These are phyloP conservation scores for Takashimella tepidaria DNA, from an alignment of 1,284 basidiomycete species.

Conservation along the genomic window DNA sequence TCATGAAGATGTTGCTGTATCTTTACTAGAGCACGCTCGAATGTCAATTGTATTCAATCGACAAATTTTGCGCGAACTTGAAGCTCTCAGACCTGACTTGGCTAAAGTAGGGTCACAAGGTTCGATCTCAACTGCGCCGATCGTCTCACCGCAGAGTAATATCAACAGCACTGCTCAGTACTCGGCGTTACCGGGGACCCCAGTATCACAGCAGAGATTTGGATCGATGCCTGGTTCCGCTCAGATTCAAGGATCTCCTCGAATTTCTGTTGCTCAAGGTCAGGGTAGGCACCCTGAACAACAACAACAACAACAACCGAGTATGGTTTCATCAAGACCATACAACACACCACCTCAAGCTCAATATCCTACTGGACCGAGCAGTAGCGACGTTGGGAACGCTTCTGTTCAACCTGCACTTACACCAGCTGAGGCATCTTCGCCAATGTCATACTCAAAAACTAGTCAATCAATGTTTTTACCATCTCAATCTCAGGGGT, in stretches of 20 bases:
- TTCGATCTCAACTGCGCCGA: neutral
- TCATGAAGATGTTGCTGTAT: conserved; percentile 80
- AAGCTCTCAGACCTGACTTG: conserved; percentile 73
- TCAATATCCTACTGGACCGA: neutral
- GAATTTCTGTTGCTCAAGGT: neutral
- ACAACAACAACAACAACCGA: conserved; percentile 10
- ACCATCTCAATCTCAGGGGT: conserved; percentile 17
- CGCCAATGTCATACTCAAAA: conserved; percentile 9
- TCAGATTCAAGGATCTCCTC: neutral
- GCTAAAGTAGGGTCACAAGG: conserved; percentile 26
- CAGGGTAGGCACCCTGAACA: neutral
- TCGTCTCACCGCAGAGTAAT: neutral
- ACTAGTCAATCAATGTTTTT: conserved; percentile 39
- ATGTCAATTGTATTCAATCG: conserved; percentile 85
- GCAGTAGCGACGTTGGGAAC: neutral
- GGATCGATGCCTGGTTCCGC: neutral
- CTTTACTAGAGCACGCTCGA: conserved; percentile 82
- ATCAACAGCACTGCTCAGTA: neutral
- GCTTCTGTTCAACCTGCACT: neutral
- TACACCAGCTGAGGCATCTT: conserved; percentile 1
- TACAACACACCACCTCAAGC: conserved; percentile 10
- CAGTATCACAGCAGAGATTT: neutral
- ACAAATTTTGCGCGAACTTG: conserved; percentile 77
- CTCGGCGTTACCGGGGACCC: neutral
- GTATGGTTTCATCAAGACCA: conserved; percentile 6